These are phyloP conservation scores for Sphaerobolus stellatus DNA, from an alignment of 1,284 basidiomycete species.

Conservation along the genomic window DNA sequence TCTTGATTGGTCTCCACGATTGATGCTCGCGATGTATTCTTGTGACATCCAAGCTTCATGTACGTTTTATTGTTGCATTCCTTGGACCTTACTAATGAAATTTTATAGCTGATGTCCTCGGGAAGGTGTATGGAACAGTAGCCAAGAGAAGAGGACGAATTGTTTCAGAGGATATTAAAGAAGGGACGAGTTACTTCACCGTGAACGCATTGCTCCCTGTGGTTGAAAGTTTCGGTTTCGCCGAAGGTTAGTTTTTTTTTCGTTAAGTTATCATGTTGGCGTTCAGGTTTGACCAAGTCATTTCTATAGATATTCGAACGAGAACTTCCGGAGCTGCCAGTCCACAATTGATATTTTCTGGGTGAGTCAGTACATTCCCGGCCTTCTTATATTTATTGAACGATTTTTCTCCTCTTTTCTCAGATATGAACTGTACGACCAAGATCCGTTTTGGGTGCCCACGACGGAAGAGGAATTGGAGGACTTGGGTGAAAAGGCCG, in stretches of 20 bases:
- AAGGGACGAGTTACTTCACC: constrained; percentile 94
- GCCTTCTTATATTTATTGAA: not conserved
- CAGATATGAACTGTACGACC: constrained; percentile 85
- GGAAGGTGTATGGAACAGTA: constrained; percentile 96
- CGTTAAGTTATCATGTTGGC: constrained; percentile 3
- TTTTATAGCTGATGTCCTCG: constrained; percentile 85
- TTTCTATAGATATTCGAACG: constrained; percentile 86
- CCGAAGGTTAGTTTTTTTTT: constrained; percentile 66
- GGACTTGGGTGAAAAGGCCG: constrained; percentile 95
- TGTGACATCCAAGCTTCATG: constrained; percentile 99
- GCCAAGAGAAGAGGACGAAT: constrained; percentile 89
- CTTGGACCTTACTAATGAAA: not conserved
- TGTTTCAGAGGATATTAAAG: constrained; percentile 97
- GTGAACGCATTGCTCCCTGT: constrained; percentile 91
- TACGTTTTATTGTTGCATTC: constrained; percentile 40
- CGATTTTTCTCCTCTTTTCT: not conserved
- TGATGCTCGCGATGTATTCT: constrained; percentile 98
- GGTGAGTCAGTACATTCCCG: constrained; percentile 53
- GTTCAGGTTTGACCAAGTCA: constrained; percentile 1
- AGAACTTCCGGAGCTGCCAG: constrained; percentile 95
- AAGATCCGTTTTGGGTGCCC: constrained; percentile 99
- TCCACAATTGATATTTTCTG: constrained; percentile 95
- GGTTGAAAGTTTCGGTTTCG: constrained; percentile 96
- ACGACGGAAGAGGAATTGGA: constrained; percentile 97
- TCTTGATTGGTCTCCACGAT: constrained; percentile 95